Evolutionary conservation across 2,329 filamentous ascomycete genomes (phyloP).

Genomic region (Verticillium zaregamsianum): DNA sequence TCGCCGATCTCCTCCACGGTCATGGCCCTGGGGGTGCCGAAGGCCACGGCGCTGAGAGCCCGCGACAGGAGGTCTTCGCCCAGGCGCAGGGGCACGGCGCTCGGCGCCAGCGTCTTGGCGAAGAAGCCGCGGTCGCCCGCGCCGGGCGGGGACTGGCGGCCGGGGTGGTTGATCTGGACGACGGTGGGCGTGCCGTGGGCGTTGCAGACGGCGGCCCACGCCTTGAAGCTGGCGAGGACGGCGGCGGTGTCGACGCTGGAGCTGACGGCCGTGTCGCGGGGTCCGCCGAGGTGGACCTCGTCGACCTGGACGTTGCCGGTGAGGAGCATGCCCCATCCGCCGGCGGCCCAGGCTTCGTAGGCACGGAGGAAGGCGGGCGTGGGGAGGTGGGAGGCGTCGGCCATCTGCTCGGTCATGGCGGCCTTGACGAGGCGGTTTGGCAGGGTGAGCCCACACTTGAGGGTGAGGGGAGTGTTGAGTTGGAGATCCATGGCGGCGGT

Average conservation of each 20-base stretch:
- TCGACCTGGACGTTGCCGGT: constrained; percentile 47
- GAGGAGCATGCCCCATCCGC: constrained; percentile 49
- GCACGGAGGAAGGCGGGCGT: neutral
- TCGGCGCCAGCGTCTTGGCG: constrained; percentile 37
- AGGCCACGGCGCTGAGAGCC: constrained; percentile 28
- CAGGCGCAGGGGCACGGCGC: constrained; percentile 36
- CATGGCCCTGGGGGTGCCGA: constrained; percentile 56
- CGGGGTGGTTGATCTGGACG: constrained; percentile 43
- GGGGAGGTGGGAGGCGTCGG: constrained; percentile 14
- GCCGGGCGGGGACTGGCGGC: constrained; percentile 36
- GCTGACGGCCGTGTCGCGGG: constrained; percentile 29
- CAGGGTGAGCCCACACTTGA: constrained; percentile 51
- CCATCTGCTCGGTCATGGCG: constrained; percentile 43
- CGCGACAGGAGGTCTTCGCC: constrained; percentile 31
- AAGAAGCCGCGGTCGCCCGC: constrained; percentile 30
- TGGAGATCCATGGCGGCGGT: neutral
- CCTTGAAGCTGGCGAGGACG: constrained; percentile 30
- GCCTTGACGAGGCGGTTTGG: constrained; percentile 51
- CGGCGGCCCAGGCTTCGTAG: constrained; percentile 50
- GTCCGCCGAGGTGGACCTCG: constrained; percentile 27
- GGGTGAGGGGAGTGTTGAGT: constrained; percentile 33
- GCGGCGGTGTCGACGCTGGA: constrained; percentile 19
- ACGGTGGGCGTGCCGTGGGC: constrained; percentile 30
- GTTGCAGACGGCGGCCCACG: constrained; percentile 27
- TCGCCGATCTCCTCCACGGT: constrained; percentile 46